Base-by-base conservation (phyloP, 1,284 basidiomycete species). In the Erythrobasidium hasegawianum region DNA sequence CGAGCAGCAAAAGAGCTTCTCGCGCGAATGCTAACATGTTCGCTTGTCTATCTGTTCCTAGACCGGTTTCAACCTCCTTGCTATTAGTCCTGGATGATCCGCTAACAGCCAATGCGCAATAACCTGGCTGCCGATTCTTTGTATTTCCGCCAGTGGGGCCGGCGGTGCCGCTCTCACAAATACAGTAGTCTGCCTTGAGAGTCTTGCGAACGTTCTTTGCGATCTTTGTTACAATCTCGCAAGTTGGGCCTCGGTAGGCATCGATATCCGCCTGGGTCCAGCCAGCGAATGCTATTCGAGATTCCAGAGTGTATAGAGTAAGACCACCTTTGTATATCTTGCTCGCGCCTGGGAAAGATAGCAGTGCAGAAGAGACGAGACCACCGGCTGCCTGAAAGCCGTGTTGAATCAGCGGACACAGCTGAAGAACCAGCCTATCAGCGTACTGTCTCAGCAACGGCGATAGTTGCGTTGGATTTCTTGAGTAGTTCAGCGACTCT, bases 11-110 rank as follows among this genome's bases (percentile, higher is more conserved):
- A 4, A 68, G 33, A 7, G 61, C 67, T 26, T 52, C 40, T 18
- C 45, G 22, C 2, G 67, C 61, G 57, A 68, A 68, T 24, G 61
- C 43, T n/a, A 54, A 29, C 67, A 68, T 68, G 26, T 68, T 68
- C 8, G 39, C 55, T 24, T 41, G 47, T 58, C 67, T 41, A n/a
- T 64, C 61, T 7, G 22, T 54, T 11, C 50, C n/a, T 33, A 43
- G 45, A 22, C 50, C 61, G 10, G 57, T 56, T 11, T 64, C 38
- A 4, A 52, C n/a, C 33, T 64, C 61, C 33, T 33, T 59, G n/a
- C 52, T 59, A 18, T 18, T n/a, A 14, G 56, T 57, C 13, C 13
- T 26, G 4, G 29, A 20, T 1, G 59, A 26, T 29, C 45, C 49
- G 18, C 41, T 33, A 5, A 68, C 45, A 16, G 67, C 67, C 14